Evolutionary conservation across 2,329 filamentous ascomycete genomes (phyloP).

Genomic region (Atkinsonella texensis): DNA sequence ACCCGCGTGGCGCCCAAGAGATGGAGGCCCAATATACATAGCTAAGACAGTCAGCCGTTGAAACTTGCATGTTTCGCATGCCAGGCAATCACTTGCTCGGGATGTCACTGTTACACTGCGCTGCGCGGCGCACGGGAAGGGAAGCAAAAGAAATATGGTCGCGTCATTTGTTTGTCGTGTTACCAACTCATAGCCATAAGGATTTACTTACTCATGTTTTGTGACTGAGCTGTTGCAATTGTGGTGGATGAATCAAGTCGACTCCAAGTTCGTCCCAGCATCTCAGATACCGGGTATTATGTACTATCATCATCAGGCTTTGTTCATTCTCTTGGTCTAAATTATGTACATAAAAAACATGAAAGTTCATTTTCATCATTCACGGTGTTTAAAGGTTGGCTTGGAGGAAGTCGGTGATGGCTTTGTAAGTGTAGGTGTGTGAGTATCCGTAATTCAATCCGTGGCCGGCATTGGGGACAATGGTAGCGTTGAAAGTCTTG

Average conservation of each 20-base stretch:
- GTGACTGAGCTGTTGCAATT: background rate
- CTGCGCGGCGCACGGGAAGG: background rate
- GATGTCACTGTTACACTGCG: background rate
- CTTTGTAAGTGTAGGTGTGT: conserved; percentile 18
- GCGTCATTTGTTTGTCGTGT: background rate
- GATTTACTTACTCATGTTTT: background rate
- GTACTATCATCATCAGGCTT: background rate
- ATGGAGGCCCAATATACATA: too few species aligned
- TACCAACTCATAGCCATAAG: background rate
- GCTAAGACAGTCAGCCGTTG: background rate
- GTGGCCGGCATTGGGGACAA: conserved; percentile 41
- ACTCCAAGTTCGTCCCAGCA: background rate
- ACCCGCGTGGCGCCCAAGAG: too few species aligned
- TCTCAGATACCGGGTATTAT: background rate
- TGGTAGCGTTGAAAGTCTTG: conserved; percentile 36
- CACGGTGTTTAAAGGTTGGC: background rate
- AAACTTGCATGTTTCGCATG: background rate
- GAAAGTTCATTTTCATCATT: background rate
- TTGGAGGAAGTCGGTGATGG: conserved; percentile 24
- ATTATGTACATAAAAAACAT: background rate
- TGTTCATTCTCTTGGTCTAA: background rate
- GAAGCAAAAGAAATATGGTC: background rate
- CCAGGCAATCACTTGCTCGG: background rate
- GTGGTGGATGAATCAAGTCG: background rate
- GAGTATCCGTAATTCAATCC: conserved; percentile 36